Evolutionary conservation across 2,329 filamentous ascomycete species (phyloP), one percentile per base, ranked within the genome.

Genomic region (Pseudovirgaria hyperparasitica): DNA sequence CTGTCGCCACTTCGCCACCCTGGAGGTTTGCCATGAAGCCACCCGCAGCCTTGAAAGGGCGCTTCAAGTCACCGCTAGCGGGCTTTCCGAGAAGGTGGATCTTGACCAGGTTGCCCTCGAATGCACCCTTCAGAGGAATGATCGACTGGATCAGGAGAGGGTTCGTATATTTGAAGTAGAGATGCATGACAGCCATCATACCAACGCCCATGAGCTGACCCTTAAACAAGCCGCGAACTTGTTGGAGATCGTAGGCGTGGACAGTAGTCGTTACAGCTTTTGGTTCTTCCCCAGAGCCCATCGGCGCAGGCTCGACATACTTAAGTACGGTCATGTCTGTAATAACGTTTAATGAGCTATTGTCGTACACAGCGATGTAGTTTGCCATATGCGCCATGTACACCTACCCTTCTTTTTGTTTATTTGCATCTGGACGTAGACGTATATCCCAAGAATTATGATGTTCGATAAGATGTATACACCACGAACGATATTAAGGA

Each of bases 91-190:
- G 80, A 38, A 98, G 43, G 62, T 96, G 81, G 50, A 98, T 87
- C 73, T 96, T 94, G 67, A 90, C 72, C 46, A 94, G 67, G 69
- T 94, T 96, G 63, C 78, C 71, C 69, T 98, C 90, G 58, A 98
- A 72, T 23, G 85, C 87, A 53, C 80, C 72, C 77, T 98, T 98
- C 59, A 96, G 68, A 18, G 90, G 90, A 52, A 98, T 90, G 64
- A 98, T 93, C 57, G 81, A 92, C 73, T 98, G 90, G 65, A 98
- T 93, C 49, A 94, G 67, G 27, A 98, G 81, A 22, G 90, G 90
- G 75, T 96, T 98, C 65, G 86, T 96, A 77, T 96, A 98, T 60
- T 94, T 86, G 70, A 98, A 81, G 76, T 96, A 98, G 36, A 98
- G 42, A 65, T 98, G 90, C 87, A 98, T 96, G 51, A 94, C 82